These are phyloP conservation scores for Chaetomiaceae sp. DNA, from an alignment of 2,329 filamentous ascomycete genomes.

Conservation along the genomic window DNA sequence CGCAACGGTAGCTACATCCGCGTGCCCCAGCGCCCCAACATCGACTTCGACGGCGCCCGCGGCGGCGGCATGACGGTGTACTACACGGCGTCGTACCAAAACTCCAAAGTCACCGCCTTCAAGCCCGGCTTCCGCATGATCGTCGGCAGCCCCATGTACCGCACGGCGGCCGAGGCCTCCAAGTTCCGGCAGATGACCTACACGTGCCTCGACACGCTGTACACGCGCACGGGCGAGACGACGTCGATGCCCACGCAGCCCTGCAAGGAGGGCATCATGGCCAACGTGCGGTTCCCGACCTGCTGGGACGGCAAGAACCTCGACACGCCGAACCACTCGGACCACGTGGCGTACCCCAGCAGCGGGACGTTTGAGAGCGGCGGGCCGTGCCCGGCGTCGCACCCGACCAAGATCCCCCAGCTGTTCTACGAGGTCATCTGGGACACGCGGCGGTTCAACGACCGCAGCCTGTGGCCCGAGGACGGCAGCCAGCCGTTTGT, in stretches of 20 bases:
- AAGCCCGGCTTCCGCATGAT: slow-evolving; percentile 23
- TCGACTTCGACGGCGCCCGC: slow-evolving; percentile 17
- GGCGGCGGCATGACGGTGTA: slow-evolving; percentile 22
- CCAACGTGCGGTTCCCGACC: slow-evolving; percentile 37
- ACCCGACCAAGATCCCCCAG: slow-evolving; percentile 23
- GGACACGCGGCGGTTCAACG: slow-evolving; percentile 21
- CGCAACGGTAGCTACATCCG: slow-evolving; percentile 20
- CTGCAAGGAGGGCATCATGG: slow-evolving; percentile 36
- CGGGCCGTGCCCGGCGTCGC: slow-evolving; percentile 17
- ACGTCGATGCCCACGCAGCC: slow-evolving; percentile 19
- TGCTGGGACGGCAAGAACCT: slow-evolving; percentile 54
- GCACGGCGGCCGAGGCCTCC: slow-evolving; percentile 11
- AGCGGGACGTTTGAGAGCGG: slow-evolving; percentile 18
- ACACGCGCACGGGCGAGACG: slow-evolving; percentile 21
- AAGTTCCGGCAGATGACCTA: slow-evolving; percentile 19
- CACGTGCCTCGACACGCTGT: slow-evolving; percentile 21
- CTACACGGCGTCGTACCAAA: slow-evolving; percentile 13
- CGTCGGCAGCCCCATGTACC: slow-evolving; percentile 18
- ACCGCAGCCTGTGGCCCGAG: slow-evolving; percentile 17
- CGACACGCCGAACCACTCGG: slow-evolving; percentile 43
- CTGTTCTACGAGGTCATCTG: slow-evolving; percentile 23
- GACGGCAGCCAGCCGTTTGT: slow-evolving; percentile 22
- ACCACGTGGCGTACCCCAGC: slow-evolving; percentile 43
- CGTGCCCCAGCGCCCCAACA: slow-evolving; percentile 17
- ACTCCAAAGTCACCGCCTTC: slow-evolving; percentile 15